Percentiles rank a stretch among this genome's conserved stretches.
phyloP scores from a whole-genome alignment of 768 basidiomycete genomes.

The Lactifluus volemus region DNA sequence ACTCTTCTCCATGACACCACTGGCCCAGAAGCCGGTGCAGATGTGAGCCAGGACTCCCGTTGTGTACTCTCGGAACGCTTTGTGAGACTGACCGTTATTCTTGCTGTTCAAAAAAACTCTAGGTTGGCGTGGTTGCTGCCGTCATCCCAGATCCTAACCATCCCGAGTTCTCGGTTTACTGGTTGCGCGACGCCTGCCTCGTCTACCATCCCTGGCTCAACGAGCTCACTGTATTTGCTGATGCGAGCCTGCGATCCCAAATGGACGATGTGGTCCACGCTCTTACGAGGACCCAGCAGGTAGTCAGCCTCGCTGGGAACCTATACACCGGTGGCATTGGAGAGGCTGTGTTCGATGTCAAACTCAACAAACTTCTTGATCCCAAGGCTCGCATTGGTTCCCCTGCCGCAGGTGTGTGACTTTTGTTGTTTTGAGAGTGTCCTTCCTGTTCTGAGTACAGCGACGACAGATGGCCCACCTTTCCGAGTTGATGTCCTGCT shows the following conservation, averaged over 20 bases:
- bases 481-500: slow-evolving; percentile 1
- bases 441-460: background rate
- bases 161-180: slow-evolving; percentile 8
- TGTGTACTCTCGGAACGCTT: background rate
- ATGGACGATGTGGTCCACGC: slow-evolving; percentile 13
- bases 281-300: slow-evolving; percentile 8
- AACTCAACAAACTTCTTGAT: slow-evolving; percentile 5
- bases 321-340: slow-evolving; percentile 13
- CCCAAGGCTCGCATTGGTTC: slow-evolving; percentile 8
- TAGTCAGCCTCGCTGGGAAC: slow-evolving; percentile 10
- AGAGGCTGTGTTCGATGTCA: slow-evolving; percentile 11
- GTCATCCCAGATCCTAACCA: background rate
- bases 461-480: slow-evolving; percentile 9
- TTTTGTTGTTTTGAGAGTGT: background rate
- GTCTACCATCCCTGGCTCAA: slow-evolving; percentile 15
- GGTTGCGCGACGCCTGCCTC: slow-evolving; percentile 11
- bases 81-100: background rate
- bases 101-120: background rate
- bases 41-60: background rate
- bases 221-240: slow-evolving; percentile 11
- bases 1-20: slow-evolving; percentile 11
- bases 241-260: slow-evolving; percentile 2
- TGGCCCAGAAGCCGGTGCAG: slow-evolving; percentile 13
- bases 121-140: slow-evolving; percentile 4
- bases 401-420: slow-evolving; percentile 9